Percentiles rank a stretch among this genome's conserved stretches.
Conservation (phyloP, 805 yeast genomes). For the Brettanomyces naardenensis region DNA sequence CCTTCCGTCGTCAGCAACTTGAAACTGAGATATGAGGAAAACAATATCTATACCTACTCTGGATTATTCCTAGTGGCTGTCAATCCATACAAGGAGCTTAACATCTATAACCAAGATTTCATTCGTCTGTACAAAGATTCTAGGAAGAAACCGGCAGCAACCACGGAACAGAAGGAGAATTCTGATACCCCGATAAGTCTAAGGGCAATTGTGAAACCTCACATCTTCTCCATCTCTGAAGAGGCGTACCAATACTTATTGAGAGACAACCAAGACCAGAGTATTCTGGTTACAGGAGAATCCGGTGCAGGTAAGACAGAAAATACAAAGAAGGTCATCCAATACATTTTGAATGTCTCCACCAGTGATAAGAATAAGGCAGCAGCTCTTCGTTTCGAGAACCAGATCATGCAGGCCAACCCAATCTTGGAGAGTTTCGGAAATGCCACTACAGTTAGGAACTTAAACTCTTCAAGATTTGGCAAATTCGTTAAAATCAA, state of each 20-base stretch:
- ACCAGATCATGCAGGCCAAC: constrained; percentile 84
- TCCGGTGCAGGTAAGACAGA: constrained; percentile 99
- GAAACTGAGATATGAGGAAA: constrained; percentile 66
- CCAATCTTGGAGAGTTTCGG: constrained; percentile 96
- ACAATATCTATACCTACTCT: constrained; percentile 84
- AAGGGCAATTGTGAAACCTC: constrained; percentile 52
- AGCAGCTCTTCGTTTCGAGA: constrained; percentile 50
- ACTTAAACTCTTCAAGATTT: constrained; percentile 91
- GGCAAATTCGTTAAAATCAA: constrained; percentile 92
- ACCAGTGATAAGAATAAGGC: constrained; percentile 17
- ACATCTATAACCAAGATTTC: constrained; percentile 57
- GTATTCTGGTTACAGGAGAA: constrained; percentile 96
- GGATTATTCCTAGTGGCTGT: constrained; percentile 93
- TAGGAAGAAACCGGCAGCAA: constrained; percentile 1
- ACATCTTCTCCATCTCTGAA: constrained; percentile 85
- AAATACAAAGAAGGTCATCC: constrained; percentile 90
- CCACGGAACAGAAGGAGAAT: constrained; percentile 3
- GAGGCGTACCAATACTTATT: constrained; percentile 73
- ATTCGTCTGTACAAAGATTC: constrained; percentile 38
- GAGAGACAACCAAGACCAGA: constrained; percentile 66
- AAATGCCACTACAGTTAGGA: constrained; percentile 90
- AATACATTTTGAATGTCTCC: constrained; percentile 78
- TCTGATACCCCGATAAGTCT: constrained; percentile 3
- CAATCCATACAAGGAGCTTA: constrained; percentile 76
- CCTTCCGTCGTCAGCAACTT: constrained; percentile 90